phyloP scores from a whole-genome alignment of 176 grass and related monocot species.

The Pontederia crassipes region DNA sequence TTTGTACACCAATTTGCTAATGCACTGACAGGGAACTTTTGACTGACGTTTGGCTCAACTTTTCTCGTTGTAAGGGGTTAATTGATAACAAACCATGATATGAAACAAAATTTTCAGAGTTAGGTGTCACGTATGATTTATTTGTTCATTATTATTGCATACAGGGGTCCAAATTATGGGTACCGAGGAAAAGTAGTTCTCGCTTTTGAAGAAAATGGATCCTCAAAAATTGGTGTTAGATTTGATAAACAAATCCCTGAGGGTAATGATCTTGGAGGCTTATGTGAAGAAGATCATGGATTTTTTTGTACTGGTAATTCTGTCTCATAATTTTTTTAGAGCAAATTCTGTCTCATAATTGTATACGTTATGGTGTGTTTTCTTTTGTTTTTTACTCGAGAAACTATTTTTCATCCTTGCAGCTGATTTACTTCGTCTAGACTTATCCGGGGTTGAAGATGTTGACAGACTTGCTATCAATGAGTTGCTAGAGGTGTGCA shows the following conservation, averaged over 20 bases:
- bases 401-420: conserved; percentile 6
- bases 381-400: background rate
- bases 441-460: conserved; percentile 48
- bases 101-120: too few species aligned
- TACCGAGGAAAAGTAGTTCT: conserved; percentile 89
- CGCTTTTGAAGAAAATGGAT: conserved; percentile 94
- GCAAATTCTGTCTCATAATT: conserved; percentile 24
- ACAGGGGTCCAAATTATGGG: conserved; percentile 74
- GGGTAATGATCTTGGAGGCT: conserved; percentile 94
- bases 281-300: conserved; percentile 95
- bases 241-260: conserved; percentile 95
- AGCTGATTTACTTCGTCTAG: conserved; percentile 78
- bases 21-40: too few species aligned
- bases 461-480: conserved; percentile 71
- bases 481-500: conserved; percentile 72
- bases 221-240: conserved; percentile 88
- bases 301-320: conserved; percentile 90
- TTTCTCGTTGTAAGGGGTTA: too few species aligned
- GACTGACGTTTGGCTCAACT: too few species aligned
- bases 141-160: background rate
- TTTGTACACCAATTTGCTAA: too few species aligned
- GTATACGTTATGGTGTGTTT: conserved; percentile 1
- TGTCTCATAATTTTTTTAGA: conserved; percentile 9
- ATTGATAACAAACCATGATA: too few species aligned
- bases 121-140: background rate